phyloP scores from a whole-genome alignment of 192 early-diverging fungal genomes.

The Coemansia sp. region DNA sequence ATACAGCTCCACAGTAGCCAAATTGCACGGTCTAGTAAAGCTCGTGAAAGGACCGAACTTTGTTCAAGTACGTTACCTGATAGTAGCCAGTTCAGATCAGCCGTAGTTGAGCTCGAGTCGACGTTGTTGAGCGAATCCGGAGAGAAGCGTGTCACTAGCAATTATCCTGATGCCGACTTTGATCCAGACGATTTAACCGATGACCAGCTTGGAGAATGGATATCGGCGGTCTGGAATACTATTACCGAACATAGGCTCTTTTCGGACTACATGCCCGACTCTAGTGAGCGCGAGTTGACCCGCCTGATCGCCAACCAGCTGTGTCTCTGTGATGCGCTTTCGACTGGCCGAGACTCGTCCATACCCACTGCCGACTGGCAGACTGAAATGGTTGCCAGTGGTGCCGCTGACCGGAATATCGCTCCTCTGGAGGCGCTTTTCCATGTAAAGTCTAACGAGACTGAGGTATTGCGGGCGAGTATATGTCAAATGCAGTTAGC shows the following conservation, averaged over 20 bases:
- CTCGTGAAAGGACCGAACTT: background rate
- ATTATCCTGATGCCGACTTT: constrained; percentile 21
- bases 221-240: constrained; percentile 33
- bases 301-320: constrained; percentile 34
- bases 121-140: background rate
- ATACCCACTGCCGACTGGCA: background rate
- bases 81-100: background rate
- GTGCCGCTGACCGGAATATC: constrained; percentile 2
- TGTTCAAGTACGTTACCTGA: background rate
- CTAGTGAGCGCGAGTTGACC: constrained; percentile 30
- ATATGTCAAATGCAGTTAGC: constrained; percentile 16
- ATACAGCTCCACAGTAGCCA: constrained; percentile 5
- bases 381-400: background rate
- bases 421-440: constrained; percentile 19
- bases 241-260: constrained; percentile 14
- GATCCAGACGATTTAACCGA: constrained; percentile 35
- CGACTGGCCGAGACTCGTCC: background rate
- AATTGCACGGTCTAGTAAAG: background rate
- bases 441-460: constrained; percentile 35
- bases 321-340: constrained; percentile 15
- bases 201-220: constrained; percentile 36
- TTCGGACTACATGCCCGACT: constrained; percentile 11
- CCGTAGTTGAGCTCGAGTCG: background rate
- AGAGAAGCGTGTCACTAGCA: background rate
- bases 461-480: constrained; percentile 19